Conservation (phyloP, 2,329 filamentous ascomycete genomes). For the Incumbomyces delicatus region DNA sequence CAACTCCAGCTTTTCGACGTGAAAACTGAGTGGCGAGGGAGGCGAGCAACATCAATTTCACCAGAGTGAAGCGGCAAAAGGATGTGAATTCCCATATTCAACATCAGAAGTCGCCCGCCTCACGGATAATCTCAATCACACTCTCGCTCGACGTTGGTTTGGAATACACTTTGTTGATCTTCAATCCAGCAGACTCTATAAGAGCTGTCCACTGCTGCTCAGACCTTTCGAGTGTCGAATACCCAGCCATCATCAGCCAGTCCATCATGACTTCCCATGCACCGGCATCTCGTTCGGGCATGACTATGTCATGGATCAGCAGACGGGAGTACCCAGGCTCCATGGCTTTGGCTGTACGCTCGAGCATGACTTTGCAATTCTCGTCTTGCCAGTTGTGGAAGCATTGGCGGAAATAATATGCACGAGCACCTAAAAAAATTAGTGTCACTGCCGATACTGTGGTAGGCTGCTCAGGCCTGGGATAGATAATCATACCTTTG, state of each 20-base stretch:
- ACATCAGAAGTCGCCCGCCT: too few relatives aligned
- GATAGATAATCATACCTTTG: not conserved
- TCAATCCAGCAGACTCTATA: slow-evolving; percentile 15
- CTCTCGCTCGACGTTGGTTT: not conserved
- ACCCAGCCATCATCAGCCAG: slow-evolving; percentile 32
- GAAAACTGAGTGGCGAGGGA: too few relatives aligned
- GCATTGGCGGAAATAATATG: too few relatives aligned
- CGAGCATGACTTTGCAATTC: not conserved
- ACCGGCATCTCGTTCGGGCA: slow-evolving; percentile 28
- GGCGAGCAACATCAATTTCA: too few relatives aligned
- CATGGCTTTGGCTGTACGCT: not conserved
- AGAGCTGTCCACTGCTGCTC: slow-evolving; percentile 29
- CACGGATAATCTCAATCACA: too few relatives aligned
- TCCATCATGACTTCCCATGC: slow-evolving; percentile 28
- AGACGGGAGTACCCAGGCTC: slow-evolving; percentile 29
- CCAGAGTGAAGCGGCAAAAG: too few relatives aligned
- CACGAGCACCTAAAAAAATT: too few relatives aligned
- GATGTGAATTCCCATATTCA: too few relatives aligned
- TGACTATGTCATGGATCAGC: slow-evolving; percentile 34
- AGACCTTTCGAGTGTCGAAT: slow-evolving; percentile 30
- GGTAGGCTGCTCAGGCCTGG: too few relatives aligned
- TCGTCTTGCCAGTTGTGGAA: not conserved
- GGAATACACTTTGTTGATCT: not conserved
- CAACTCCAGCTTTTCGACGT: too few relatives aligned
- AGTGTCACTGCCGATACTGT: too few relatives aligned